These are phyloP conservation scores for Kitagawia praeruptora DNA, from an alignment of 129 eudicot genomes.

Conservation along the genomic window DNA sequence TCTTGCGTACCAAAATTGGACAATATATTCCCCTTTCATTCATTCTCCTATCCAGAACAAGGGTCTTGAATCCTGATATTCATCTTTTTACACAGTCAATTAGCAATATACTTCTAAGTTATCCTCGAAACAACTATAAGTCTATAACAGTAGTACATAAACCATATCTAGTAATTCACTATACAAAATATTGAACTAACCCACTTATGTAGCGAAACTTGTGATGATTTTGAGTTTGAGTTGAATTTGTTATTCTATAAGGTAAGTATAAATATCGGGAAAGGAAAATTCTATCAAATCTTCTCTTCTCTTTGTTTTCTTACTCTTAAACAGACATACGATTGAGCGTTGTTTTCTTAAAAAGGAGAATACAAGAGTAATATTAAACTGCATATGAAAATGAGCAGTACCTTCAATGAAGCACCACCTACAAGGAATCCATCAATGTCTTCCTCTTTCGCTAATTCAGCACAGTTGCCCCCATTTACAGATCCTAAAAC, in stretches of 20 bases:
- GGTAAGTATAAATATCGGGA: not conserved
- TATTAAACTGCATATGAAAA: not conserved
- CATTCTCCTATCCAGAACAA: not conserved
- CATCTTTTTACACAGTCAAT: not conserved
- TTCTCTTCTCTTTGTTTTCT: not conserved
- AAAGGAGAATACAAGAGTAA: not conserved
- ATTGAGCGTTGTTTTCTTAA: not conserved
- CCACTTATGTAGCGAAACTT: not conserved
- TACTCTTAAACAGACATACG: not conserved
- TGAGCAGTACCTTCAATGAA: slow-evolving; percentile 1
- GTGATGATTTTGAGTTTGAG: not conserved
- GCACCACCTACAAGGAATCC: slow-evolving; percentile 14
- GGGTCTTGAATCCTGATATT: not conserved
- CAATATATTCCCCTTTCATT: not conserved
- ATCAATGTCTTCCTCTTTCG: slow-evolving; percentile 13
- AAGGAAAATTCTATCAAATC: not conserved
- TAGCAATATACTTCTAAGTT: not conserved
- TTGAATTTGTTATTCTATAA: not conserved
- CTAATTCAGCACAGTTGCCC: slow-evolving; percentile 10
- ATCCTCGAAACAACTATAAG: not conserved
- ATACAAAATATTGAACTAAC: not conserved
- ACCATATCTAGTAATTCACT: not conserved
- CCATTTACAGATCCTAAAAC: slow-evolving; percentile 77
- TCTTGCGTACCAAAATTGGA: not conserved
- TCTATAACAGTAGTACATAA: not conserved